Base-by-base conservation (phyloP, 2,329 filamentous ascomycete genomes). In the Elsinoe perseae region DNA sequence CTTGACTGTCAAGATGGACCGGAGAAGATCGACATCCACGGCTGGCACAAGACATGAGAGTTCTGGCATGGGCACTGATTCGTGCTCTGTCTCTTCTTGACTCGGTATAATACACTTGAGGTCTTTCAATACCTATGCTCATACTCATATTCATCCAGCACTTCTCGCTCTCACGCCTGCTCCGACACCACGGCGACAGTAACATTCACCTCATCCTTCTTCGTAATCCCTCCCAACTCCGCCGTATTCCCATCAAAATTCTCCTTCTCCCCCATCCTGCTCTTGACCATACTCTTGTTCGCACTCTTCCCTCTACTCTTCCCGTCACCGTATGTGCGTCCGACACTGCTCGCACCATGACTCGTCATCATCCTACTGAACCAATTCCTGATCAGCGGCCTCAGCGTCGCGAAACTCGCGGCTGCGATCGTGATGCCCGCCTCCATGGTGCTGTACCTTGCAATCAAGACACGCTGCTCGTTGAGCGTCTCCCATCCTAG, bases 351-450 rank as follows among this genome's bases (percentile, higher is more conserved):
- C 9, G 43, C 43, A 16, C 43, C 43, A 48, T 48, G 28, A 48
- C 43, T 48, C 43, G 43, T 48, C 43, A 48, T 48, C 9, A 48
- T 25, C 43, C 43, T 48, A 48, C 43, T 48, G 43, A 48, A 48
- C 46, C 48, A 54, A 10, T 40, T 40, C 42, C 43, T 55, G 48
- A 64, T 61, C 7, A 65, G 50, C 2, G 63, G 61, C 10, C 63
- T 58, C 21, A 64, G 58, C 3, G 62, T 57, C 9, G 60, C 54
- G 21, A 64, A 34, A 14, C 59, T 61, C 3, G 59, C 53, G 28
- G 63, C 64, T 18, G 60, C 58, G 3, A 65, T 58, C 23, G 60
- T 61, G 16, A 65, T 58, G 20, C 60, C 61, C 28, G 57, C 57
- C 40, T 65, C 64, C 23, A 60, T 57, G 18, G 43, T 55, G 18